Percentiles rank a stretch among this genome's conserved stretches.
phyloP scores from a whole-genome alignment of 257 asterid genomes.

The Solanum piurae region DNA sequence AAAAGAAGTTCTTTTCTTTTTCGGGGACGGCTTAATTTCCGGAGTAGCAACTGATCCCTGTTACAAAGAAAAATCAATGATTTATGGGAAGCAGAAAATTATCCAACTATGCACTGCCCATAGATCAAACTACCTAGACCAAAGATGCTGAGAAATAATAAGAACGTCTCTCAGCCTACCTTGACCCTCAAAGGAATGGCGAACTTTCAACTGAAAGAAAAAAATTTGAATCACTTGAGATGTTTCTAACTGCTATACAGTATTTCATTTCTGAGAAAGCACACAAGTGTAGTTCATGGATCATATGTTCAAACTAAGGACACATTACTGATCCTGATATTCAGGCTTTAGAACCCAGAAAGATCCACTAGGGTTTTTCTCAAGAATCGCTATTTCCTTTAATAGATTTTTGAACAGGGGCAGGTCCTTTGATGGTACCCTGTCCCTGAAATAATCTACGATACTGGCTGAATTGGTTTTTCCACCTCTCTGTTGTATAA shows the following conservation, averaged over 20 bases:
- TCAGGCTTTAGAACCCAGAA: slow-evolving; percentile 76
- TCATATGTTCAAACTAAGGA: neutral
- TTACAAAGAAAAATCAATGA: neutral
- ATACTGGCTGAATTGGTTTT: slow-evolving; percentile 60
- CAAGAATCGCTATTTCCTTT: slow-evolving; percentile 81
- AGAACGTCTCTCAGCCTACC: neutral
- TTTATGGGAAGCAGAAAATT: neutral
- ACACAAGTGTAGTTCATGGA: neutral
- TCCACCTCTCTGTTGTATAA: slow-evolving; percentile 74
- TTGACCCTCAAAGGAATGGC: neutral
- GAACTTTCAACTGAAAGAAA: neutral
- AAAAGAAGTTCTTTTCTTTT: neutral
- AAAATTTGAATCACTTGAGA: neutral
- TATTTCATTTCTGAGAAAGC: neutral
- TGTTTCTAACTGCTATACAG: neutral
- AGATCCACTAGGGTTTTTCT: slow-evolving; percentile 52
- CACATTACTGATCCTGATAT: slow-evolving; percentile 29
- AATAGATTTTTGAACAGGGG: slow-evolving; percentile 81
- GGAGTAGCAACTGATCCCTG: neutral
- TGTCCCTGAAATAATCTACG: slow-evolving; percentile 63
- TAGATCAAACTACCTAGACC: neutral
- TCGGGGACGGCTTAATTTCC: neutral
- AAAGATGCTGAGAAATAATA: neutral
- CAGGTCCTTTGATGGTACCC: slow-evolving; percentile 71
- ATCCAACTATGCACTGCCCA: neutral